Conservation (phyloP, 306 rosid genomes). For the Cucumis melo region DNA sequence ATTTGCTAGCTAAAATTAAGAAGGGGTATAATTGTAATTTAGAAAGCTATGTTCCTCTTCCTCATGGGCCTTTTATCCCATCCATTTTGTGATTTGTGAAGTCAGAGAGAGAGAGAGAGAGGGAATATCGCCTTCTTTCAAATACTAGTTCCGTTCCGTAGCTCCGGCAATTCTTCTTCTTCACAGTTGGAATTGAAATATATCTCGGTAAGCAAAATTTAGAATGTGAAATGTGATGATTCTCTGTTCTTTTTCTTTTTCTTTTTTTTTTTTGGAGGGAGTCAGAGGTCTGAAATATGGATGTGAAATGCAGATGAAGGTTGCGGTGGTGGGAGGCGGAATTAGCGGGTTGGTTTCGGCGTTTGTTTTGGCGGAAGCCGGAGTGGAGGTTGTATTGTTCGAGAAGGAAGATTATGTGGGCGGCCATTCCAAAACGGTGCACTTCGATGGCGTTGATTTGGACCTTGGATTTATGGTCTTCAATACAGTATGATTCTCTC, state of each 20-base stretch:
- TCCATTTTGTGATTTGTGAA: neutral
- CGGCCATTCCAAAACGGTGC: neutral
- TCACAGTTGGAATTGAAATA: neutral
- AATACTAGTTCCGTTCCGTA: neutral
- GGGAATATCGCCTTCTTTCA: neutral
- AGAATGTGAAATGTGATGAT: neutral
- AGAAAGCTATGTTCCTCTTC: too few relatives aligned
- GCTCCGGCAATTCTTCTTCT: neutral
- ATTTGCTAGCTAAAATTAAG: too few relatives aligned
- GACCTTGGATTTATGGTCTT: neutral
- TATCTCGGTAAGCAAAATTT: neutral
- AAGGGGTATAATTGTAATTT: too few relatives aligned
- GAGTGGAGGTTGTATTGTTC: neutral
- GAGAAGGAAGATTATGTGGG: neutral
- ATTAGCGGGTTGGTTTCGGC: neutral
- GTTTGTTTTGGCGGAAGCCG: neutral
- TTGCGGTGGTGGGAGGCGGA: neutral
- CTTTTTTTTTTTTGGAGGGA: too few relatives aligned
- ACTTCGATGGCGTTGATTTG: neutral
- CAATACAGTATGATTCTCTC: neutral
- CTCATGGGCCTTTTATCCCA: too few relatives aligned
- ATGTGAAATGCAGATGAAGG: neutral
- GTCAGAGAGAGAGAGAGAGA: neutral
- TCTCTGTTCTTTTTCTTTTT: neutral
- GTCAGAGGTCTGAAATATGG: neutral